Percentiles rank a stretch among this genome's conserved stretches.
These are phyloP conservation scores for Colletotrichum truncatum DNA, from an alignment of 2,329 filamentous ascomycete genomes.

Conservation along the genomic window DNA sequence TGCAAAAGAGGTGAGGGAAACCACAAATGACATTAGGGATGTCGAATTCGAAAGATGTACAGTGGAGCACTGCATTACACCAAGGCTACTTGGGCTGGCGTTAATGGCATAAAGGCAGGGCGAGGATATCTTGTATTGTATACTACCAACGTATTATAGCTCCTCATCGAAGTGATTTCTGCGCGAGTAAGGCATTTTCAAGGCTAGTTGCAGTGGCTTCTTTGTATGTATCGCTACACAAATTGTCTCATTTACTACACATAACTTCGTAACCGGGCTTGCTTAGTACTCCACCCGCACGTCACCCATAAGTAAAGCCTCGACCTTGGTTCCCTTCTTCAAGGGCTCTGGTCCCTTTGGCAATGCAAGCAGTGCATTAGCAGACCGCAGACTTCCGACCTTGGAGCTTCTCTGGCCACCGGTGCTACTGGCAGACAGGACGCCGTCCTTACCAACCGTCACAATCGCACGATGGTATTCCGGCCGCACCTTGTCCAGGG, in stretches of 20 bases:
- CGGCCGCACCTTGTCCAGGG: conserved; percentile 76
- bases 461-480: conserved; percentile 94
- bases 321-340: conserved; percentile 74
- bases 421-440: conserved; percentile 80
- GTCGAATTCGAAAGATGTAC: conserved; percentile 23
- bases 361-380: conserved; percentile 86
- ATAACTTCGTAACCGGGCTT: neutral
- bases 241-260: neutral
- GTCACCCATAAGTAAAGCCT: conserved; percentile 81
- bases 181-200: neutral
- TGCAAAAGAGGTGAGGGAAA: conserved; percentile 7
- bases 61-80: conserved; percentile 32
- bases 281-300: conserved; percentile 37
- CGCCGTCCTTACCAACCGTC: conserved; percentile 70
- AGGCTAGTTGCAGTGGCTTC: neutral
- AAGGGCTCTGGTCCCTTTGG: conserved; percentile 72
- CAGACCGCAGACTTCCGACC: conserved; percentile 87
- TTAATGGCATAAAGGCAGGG: conserved; percentile 33
- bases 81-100: conserved; percentile 33
- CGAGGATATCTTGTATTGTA: conserved; percentile 32
- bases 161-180: conserved; percentile 27
- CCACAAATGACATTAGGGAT: conserved; percentile 10
- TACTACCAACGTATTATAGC: conserved; percentile 30
- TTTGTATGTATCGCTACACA: neutral
- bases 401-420: conserved; percentile 90